These are phyloP conservation scores for Chenopodium formosanum DNA, from an alignment of 148 eudicot species.

Conservation along the genomic window DNA sequence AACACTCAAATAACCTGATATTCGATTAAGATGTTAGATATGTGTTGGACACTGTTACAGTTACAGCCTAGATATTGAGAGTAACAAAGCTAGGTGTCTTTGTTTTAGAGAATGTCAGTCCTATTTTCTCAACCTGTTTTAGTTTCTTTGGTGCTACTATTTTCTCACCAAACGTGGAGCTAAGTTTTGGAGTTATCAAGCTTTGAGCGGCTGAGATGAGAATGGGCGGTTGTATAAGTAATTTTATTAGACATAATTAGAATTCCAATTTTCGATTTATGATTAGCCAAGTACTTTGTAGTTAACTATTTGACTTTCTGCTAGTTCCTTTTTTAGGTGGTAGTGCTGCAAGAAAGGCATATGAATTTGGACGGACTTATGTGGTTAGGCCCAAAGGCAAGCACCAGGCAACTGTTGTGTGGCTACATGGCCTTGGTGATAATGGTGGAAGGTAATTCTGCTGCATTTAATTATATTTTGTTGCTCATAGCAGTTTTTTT, in stretches of 20 bases:
- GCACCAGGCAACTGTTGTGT: slow-evolving; percentile 91
- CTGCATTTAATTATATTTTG: neutral
- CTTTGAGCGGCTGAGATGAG: neutral
- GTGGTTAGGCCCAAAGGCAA: slow-evolving; percentile 91
- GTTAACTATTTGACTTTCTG: slow-evolving; percentile 10
- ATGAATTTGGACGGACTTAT: slow-evolving; percentile 79
- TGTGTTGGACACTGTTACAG: neutral
- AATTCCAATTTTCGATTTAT: neutral
- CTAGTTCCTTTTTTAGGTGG: slow-evolving; percentile 47
- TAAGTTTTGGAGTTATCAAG: neutral
- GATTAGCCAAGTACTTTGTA: neutral
- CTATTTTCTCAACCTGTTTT: neutral
- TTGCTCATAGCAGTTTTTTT: neutral
- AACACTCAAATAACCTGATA: too few species aligned
- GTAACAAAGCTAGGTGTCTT: neutral
- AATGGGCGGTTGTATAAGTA: neutral
- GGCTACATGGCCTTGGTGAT: slow-evolving; percentile 98
- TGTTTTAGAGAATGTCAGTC: neutral
- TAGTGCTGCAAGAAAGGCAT: slow-evolving; percentile 60
- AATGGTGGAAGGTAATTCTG: slow-evolving; percentile 73
- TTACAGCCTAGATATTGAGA: neutral
- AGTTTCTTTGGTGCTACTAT: neutral
- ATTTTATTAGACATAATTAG: neutral
- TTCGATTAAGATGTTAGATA: too few species aligned
- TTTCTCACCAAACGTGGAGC: neutral